Percentiles rank a stretch among this genome's conserved stretches.
phyloP scores from a whole-genome alignment of 2,329 filamentous ascomycete genomes.

The Verticillium alfalfae region DNA sequence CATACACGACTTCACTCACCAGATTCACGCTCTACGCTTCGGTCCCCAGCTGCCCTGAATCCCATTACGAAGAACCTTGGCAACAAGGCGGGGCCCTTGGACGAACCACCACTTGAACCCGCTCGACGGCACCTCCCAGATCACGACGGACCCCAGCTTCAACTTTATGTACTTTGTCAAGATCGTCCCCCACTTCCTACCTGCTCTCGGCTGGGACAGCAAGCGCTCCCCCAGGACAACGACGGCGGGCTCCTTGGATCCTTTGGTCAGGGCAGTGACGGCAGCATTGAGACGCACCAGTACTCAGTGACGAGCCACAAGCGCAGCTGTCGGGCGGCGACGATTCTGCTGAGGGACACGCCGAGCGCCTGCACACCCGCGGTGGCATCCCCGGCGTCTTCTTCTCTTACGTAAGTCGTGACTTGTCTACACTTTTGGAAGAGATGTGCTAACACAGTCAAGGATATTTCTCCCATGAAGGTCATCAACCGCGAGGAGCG shows the following conservation, averaged over 20 bases:
- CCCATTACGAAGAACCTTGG: slow-evolving; percentile 57
- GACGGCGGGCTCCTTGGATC: slow-evolving; percentile 60
- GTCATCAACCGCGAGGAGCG: slow-evolving; percentile 94
- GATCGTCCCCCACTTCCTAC: slow-evolving; percentile 93
- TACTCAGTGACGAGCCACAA: slow-evolving; percentile 98
- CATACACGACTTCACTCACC: slow-evolving; percentile 83
- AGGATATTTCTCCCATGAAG: slow-evolving; percentile 99
- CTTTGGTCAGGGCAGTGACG: slow-evolving; percentile 61
- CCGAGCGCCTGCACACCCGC: slow-evolving; percentile 81
- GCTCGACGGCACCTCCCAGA: slow-evolving; percentile 73
- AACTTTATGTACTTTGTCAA: slow-evolving; percentile 99
- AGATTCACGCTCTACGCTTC: slow-evolving; percentile 84
- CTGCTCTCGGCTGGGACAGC: slow-evolving; percentile 81
- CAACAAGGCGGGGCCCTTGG: slow-evolving; percentile 57
- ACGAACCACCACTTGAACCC: slow-evolving; percentile 91
- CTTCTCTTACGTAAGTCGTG: slow-evolving; percentile 81
- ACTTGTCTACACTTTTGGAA: background rate
- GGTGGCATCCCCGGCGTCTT: slow-evolving; percentile 97
- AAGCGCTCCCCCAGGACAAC: slow-evolving; percentile 34
- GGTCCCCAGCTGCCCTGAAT: slow-evolving; percentile 87
- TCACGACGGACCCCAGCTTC: slow-evolving; percentile 74
- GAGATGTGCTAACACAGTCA: slow-evolving; percentile 6
- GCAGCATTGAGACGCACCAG: slow-evolving; percentile 94
- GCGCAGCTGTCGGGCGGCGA: slow-evolving; percentile 79
- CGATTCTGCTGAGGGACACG: slow-evolving; percentile 81